These are phyloP conservation scores for Osmozyma mogii DNA, from an alignment of 805 yeast species.

Conservation along the genomic window DNA sequence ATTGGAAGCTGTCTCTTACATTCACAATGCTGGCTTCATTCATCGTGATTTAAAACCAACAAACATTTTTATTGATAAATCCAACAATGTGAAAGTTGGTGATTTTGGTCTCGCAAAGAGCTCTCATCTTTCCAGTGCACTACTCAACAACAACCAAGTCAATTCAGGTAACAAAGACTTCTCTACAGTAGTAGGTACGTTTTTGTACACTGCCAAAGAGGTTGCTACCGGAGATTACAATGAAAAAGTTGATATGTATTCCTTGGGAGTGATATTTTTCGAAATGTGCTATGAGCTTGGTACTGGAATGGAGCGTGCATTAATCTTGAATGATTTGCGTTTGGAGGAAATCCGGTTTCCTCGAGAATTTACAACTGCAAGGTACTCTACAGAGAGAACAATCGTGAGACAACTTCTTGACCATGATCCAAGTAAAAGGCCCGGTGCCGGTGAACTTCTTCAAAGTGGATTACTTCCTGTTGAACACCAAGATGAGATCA, in stretches of 20 bases:
- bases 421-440: conserved; percentile 73
- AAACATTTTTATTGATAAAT: conserved; percentile 89
- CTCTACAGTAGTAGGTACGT: conserved; percentile 91
- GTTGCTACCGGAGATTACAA: conserved; percentile 76
- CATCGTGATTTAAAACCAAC: conserved; percentile 94
- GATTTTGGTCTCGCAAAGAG: conserved; percentile 96
- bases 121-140: conserved; percentile 45
- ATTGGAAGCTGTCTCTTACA: conserved; percentile 81
- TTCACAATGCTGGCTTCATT: conserved; percentile 88
- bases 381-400: conserved; percentile 50
- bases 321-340: conserved; percentile 60
- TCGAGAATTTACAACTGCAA: conserved; percentile 45
- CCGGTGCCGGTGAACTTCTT: conserved; percentile 68
- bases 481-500: conserved; percentile 81
- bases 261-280: conserved; percentile 88
- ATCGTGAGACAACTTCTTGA: conserved; percentile 62
- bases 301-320: conserved; percentile 93
- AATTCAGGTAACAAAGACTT: conserved; percentile 49
- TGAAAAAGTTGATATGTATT: conserved; percentile 93
- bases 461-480: conserved; percentile 82
- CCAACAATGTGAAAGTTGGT: conserved; percentile 86
- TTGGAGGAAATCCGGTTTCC: conserved; percentile 61
- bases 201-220: conserved; percentile 87
- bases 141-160: conserved; percentile 34
- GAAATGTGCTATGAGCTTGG: conserved; percentile 82